phyloP scores from a whole-genome alignment of 2,329 filamentous ascomycete species.

The Metarhizium rileyi region DNA sequence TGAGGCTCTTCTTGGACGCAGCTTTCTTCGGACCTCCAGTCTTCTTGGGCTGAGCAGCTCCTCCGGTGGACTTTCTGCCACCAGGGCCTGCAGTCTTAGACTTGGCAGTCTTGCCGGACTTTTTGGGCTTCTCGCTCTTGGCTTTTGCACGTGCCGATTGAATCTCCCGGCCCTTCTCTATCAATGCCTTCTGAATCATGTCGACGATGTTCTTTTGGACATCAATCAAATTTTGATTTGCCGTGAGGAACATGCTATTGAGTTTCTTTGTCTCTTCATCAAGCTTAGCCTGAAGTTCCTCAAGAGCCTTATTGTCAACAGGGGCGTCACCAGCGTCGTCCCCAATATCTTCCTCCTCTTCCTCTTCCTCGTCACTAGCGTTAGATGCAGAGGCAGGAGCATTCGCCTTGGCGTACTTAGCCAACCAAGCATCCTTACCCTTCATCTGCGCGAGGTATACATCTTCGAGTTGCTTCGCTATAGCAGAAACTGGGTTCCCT shows the following conservation, averaged over 20 bases:
- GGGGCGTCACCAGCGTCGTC: constrained; percentile 29
- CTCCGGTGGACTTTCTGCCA: constrained; percentile 33
- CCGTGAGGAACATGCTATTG: constrained; percentile 41
- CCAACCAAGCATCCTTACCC: constrained; percentile 73
- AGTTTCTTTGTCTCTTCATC: constrained; percentile 49
- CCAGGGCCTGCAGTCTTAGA: constrained; percentile 28
- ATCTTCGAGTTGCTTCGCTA: constrained; percentile 63
- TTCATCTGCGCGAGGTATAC: constrained; percentile 68
- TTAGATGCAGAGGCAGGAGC: constrained; percentile 50
- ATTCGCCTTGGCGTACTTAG: constrained; percentile 53
- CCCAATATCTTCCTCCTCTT: constrained; percentile 56
- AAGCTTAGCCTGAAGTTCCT: constrained; percentile 41
- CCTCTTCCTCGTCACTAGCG: constrained; percentile 61
- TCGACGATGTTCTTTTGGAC: constrained; percentile 53
- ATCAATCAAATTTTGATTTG: constrained; percentile 42
- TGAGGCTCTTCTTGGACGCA: constrained; percentile 41
- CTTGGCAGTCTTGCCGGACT: constrained; percentile 49
- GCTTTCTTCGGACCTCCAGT: constrained; percentile 33
- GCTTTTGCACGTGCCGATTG: constrained; percentile 35
- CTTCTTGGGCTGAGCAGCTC: constrained; percentile 23
- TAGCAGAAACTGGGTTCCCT: constrained; percentile 61
- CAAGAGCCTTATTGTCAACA: constrained; percentile 33
- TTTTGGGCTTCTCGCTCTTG: constrained; percentile 51
- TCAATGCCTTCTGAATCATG: constrained; percentile 61
- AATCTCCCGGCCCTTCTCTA: constrained; percentile 60